A percentile compares a stretch with the other conserved stretches of the same genome.
Evolutionary conservation across 176 grass and related monocot genomes (phyloP).

Genomic region (Hordeum marinum): DNA sequence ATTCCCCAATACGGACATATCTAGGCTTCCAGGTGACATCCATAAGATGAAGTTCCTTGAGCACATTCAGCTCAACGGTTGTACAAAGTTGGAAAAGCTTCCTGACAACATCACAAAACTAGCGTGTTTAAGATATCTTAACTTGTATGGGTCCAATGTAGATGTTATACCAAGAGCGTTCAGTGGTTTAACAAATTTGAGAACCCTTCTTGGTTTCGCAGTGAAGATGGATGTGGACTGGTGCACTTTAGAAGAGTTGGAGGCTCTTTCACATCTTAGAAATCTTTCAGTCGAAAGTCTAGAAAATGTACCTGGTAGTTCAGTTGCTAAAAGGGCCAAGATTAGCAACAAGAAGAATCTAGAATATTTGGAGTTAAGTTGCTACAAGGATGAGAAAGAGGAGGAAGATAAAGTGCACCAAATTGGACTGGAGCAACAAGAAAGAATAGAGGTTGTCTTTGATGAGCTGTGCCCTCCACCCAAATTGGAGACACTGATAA

Average conservation of each 20-base stretch:
- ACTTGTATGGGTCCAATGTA: accelerated
- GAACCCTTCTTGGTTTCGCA: accelerated
- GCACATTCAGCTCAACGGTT: background rate
- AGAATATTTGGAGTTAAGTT: background rate
- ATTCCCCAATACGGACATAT: background rate
- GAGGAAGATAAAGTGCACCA: background rate
- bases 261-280: background rate
- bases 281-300: background rate
- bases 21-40: background rate
- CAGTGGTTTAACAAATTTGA: no score
- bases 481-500: background rate
- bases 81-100: background rate
- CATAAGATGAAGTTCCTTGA: background rate
- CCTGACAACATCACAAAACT: background rate
- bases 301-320: background rate
- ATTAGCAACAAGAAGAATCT: background rate
- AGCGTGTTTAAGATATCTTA: background rate
- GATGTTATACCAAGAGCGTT: no score
- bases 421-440: background rate
- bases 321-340: no score
- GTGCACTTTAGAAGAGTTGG: background rate
- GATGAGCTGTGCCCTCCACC: slow-evolving; percentile 4
- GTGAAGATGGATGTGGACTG: background rate
- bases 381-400: background rate
- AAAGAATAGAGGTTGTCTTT: background rate